A percentile compares a stretch with the other conserved stretches of the same genome.
phyloP scores from a whole-genome alignment of 768 basidiomycete genomes.

The Leucosporidium scottii region DNA sequence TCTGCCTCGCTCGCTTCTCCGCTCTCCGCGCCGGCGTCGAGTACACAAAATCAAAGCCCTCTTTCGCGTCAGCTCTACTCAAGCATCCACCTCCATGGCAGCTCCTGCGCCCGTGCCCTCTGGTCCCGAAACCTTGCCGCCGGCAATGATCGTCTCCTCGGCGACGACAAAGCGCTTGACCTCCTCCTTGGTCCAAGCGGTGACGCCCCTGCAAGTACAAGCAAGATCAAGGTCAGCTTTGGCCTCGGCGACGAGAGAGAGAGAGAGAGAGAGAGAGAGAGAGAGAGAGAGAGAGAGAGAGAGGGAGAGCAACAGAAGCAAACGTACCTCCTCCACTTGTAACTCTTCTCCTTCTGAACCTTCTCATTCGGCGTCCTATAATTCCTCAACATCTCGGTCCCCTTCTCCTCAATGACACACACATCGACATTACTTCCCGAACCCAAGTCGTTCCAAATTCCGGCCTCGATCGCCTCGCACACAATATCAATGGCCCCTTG shows the following conservation, averaged over 20 bases:
- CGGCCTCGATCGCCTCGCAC: conserved; percentile 77
- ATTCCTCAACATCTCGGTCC: conserved; percentile 87
- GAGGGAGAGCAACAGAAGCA: no score
- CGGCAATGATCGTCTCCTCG: conserved; percentile 32
- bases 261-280: no score
- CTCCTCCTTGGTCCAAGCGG: conserved; percentile 29
- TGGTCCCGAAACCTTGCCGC: conserved; percentile 8
- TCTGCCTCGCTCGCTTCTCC: no score
- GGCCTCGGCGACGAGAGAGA: no score
- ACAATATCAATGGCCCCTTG: conserved; percentile 76
- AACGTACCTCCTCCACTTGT: conserved; percentile 33
- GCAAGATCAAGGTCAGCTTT: neutral
- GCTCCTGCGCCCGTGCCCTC: conserved; percentile 11
- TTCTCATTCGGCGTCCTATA: conserved; percentile 85
- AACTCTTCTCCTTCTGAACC: conserved; percentile 38
- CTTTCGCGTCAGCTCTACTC: neutral
- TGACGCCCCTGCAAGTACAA: conserved; percentile 17
- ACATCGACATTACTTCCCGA: conserved; percentile 99
- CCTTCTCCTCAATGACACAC: conserved; percentile 66
- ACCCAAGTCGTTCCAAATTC: conserved; percentile 99
- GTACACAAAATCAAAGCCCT: no score
- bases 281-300: neutral
- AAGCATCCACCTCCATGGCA: conserved; percentile 35
- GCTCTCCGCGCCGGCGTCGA: no score
- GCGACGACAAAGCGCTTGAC: conserved; percentile 31